Percentiles rank a stretch among this genome's conserved stretches.
These are phyloP conservation scores for Bombardia bombarda DNA, from an alignment of 495 filamentous ascomycete species.

Conservation along the genomic window DNA sequence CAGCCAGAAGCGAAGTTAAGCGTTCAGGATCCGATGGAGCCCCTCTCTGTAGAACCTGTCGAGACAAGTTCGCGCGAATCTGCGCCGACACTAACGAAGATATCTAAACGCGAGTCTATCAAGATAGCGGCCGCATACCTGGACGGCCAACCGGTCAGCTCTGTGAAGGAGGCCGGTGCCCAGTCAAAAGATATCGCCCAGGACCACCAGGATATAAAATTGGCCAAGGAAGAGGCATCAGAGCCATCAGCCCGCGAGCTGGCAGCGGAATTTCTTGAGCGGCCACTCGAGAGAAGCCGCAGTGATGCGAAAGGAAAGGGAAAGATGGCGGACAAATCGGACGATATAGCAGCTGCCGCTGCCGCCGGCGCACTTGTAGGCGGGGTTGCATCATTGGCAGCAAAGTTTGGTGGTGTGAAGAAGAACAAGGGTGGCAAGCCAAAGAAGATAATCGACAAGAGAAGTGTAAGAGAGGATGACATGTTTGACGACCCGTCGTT, in stretches of 20 bases:
- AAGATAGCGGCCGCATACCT: slow-evolving; percentile 9
- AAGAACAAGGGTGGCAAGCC: slow-evolving; percentile 15
- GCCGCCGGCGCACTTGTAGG: slow-evolving; percentile 14
- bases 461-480: slow-evolving; percentile 28
- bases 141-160: not conserved
- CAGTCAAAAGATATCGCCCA: not conserved
- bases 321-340: slow-evolving; percentile 3
- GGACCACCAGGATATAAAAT: not conserved
- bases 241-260: slow-evolving; percentile 3
- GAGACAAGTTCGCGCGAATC: not conserved
- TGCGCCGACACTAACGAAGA: not conserved
- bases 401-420: slow-evolving; percentile 19
- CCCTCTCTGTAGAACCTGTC: not conserved
- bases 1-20: not conserved
- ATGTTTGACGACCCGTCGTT: slow-evolving; percentile 37
- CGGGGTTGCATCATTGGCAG: slow-evolving; percentile 17
- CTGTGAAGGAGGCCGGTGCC: not conserved
- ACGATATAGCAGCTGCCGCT: slow-evolving; percentile 11
- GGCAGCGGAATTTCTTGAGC: slow-evolving; percentile 8
- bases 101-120: slow-evolving; percentile 1
- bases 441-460: slow-evolving; percentile 22
- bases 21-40: slow-evolving; percentile 11
- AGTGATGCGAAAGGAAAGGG: not conserved
- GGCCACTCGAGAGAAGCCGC: not conserved
- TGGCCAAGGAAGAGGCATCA: not conserved